Evolutionary conservation across 2,329 filamentous ascomycete species (phyloP).

Genomic region (Blumeria hordei): DNA sequence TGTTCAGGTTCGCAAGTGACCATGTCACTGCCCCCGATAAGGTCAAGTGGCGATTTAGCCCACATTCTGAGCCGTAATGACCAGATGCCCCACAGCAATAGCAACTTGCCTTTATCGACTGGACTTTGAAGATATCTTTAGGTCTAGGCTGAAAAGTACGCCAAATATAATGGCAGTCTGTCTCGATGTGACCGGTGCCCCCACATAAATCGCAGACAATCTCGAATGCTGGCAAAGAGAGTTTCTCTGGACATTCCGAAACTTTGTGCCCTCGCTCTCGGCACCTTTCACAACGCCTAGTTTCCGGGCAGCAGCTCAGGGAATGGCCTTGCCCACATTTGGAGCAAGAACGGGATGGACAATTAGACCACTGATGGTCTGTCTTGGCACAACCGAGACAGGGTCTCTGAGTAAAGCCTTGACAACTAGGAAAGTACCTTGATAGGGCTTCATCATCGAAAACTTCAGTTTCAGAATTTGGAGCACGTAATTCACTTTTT

Average conservation of each 20-base stretch:
- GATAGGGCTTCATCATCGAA: constrained; percentile 25
- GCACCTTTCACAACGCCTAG: constrained; percentile 31
- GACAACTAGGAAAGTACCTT: constrained; percentile 8
- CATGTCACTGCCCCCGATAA: constrained; percentile 22
- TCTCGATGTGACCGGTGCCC: constrained; percentile 30
- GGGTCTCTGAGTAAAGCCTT: constrained; percentile 4
- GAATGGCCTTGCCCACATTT: constrained; percentile 25
- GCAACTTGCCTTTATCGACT: constrained; percentile 26
- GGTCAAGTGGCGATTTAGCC: constrained; percentile 6
- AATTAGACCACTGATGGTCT: constrained; percentile 22
- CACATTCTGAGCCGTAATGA: constrained; percentile 35
- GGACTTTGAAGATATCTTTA: constrained; percentile 22
- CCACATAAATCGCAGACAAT: constrained; percentile 36
- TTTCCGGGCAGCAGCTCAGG: constrained; percentile 25
- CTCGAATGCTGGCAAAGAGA: constrained; percentile 26
- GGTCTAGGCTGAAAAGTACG: constrained; percentile 24
- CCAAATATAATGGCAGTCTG: constrained; percentile 35
- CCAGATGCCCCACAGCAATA: constrained; percentile 27
- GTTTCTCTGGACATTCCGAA: constrained; percentile 28
- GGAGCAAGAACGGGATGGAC: constrained; percentile 23
- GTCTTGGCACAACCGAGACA: constrained; percentile 27
- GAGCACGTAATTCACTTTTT: not conserved
- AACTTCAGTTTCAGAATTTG: constrained; percentile 10
- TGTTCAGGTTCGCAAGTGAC: constrained; percentile 23
- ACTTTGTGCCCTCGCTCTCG: constrained; percentile 33